These are phyloP conservation scores for Lactifluus hygrophoroides DNA, from an alignment of 768 basidiomycete genomes.

Conservation along the genomic window DNA sequence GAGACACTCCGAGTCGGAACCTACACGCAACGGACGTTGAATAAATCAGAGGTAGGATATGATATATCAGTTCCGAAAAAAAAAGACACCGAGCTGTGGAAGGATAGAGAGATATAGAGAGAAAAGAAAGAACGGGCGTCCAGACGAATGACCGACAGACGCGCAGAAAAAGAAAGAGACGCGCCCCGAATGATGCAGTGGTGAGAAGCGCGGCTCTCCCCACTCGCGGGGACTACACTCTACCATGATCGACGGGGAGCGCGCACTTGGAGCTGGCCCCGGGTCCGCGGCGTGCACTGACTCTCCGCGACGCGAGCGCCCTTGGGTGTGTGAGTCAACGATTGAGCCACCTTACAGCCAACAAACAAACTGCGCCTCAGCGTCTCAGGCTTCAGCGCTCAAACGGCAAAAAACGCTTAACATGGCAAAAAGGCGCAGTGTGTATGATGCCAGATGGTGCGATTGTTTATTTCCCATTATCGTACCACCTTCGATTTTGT, in stretches of 20 bases:
- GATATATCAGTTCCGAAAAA: no score
- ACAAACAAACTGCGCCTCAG: not conserved
- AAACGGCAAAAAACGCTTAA: no score
- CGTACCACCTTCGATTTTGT: no score
- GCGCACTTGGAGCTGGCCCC: constrained; percentile 8
- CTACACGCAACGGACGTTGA: not conserved
- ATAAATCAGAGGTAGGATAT: not conserved
- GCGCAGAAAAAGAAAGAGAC: not conserved
- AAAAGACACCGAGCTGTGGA: not conserved
- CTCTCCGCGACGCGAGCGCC: constrained; percentile 17
- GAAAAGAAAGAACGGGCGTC: not conserved
- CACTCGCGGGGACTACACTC: constrained; percentile 3
- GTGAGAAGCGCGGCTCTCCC: constrained; percentile 15
- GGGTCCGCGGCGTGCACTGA: constrained; percentile 13
- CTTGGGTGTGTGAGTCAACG: not conserved
- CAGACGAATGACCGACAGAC: not conserved
- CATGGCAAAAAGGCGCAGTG: not conserved
- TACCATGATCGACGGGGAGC: constrained; percentile 16
- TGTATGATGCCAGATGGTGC: not conserved
- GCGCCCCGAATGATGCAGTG: constrained; percentile 9
- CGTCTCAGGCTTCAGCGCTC: not conserved
- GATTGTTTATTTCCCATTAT: not conserved
- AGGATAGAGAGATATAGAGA: not conserved
- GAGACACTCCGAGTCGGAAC: no score
- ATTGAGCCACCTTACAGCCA: not conserved